Percentiles rank a stretch among this genome's conserved stretches.
These are phyloP conservation scores for Nicotiana benthamiana DNA, from an alignment of 257 asterid species.

Conservation along the genomic window DNA sequence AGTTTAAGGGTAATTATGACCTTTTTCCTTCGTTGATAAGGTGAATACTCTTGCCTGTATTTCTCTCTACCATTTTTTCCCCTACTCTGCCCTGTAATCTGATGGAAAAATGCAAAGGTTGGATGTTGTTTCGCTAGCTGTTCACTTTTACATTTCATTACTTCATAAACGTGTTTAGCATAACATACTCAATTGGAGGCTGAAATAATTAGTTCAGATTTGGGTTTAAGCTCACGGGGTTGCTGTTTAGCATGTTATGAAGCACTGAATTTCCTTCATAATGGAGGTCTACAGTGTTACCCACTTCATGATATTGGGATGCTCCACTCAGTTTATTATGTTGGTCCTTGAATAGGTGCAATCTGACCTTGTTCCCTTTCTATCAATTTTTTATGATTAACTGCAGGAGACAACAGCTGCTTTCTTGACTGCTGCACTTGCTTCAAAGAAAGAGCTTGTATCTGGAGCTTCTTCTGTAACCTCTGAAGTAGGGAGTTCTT, in stretches of 20 bases:
- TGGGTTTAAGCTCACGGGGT: not conserved
- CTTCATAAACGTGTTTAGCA: not conserved
- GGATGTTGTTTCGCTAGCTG: not conserved
- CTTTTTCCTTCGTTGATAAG: not conserved
- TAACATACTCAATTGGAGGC: not conserved
- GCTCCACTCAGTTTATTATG: not conserved
- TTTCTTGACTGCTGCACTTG: constrained; percentile 67
- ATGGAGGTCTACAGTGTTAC: not conserved
- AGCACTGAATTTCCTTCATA: not conserved
- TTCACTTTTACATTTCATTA: not conserved
- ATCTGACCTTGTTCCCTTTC: not conserved
- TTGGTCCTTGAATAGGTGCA: not conserved
- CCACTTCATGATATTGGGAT: not conserved
- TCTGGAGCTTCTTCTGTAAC: constrained; percentile 36
- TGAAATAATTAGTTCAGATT: not conserved
- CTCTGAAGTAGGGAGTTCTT: constrained; percentile 43
- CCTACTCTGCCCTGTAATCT: not conserved
- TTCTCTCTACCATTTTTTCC: not conserved
- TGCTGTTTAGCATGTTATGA: not conserved
- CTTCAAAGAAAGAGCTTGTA: constrained; percentile 41
- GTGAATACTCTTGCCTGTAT: not conserved
- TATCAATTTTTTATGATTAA: not conserved
- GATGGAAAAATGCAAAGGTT: not conserved
- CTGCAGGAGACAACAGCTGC: constrained; percentile 79
- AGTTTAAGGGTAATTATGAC: no score